Percentiles rank a stretch among this genome's conserved stretches.
Evolutionary conservation across 257 asterid genomes (phyloP).

Genomic region (Solanum clarkiae): DNA sequence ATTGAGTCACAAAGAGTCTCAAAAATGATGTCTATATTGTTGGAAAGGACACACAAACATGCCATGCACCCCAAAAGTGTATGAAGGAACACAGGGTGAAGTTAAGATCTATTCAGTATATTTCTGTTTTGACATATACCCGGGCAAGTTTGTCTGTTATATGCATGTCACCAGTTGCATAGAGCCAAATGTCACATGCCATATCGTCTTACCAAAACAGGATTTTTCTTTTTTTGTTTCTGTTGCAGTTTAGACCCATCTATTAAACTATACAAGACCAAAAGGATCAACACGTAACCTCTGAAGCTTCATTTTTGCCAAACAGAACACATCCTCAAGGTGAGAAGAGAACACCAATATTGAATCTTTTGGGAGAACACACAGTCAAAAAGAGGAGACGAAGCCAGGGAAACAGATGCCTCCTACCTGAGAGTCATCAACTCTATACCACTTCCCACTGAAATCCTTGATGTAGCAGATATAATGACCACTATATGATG

Average conservation of each 20-base stretch:
- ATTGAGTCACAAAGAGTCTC: neutral
- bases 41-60: neutral
- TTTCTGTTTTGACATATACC: neutral
- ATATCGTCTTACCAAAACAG: neutral
- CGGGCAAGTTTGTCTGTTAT: neutral
- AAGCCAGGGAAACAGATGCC: neutral
- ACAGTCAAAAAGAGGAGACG: neutral
- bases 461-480: slow-evolving; percentile 82
- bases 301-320: neutral
- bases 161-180: neutral
- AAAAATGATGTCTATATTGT: neutral
- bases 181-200: neutral
- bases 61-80: neutral
- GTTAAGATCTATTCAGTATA: neutral
- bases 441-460: slow-evolving; percentile 70
- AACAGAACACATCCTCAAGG: neutral
- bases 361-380: neutral
- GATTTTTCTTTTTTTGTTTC: neutral
- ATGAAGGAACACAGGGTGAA: neutral
- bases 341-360: neutral
- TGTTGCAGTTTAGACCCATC: neutral
- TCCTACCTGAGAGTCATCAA: slow-evolving; percentile 78
- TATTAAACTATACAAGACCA: neutral
- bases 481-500: slow-evolving; percentile 89
- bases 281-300: neutral